Evolutionary conservation across 768 basidiomycete genomes (phyloP).

Genomic region (Imleria badia): DNA sequence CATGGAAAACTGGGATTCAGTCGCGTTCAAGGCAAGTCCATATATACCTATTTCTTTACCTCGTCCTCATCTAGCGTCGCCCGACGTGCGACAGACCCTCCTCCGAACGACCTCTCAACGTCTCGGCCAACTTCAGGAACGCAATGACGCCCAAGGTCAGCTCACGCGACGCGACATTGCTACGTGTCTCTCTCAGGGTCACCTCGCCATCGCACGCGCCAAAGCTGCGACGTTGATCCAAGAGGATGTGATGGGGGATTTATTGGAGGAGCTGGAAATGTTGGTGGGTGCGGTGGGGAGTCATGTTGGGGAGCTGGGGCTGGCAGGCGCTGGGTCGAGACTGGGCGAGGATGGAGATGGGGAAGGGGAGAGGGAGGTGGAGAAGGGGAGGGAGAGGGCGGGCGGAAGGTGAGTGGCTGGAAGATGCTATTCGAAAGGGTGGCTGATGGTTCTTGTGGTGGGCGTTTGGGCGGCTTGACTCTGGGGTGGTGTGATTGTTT

Average conservation of each 20-base stretch:
- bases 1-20: constrained; percentile 33
- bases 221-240: constrained; percentile 68
- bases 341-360: background rate
- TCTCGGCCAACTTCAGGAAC: constrained; percentile 68
- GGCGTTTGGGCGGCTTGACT: background rate
- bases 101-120: constrained; percentile 62
- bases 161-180: constrained; percentile 70
- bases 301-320: constrained; percentile 55
- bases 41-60: background rate
- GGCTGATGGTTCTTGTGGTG: constrained; percentile 1
- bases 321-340: constrained; percentile 1
- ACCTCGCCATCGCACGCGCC: constrained; percentile 62
- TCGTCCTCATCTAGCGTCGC: background rate
- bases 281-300: constrained; percentile 62
- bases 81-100: constrained; percentile 44
- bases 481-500: background rate
- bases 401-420: constrained; percentile 32
- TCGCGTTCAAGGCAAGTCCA: constrained; percentile 30
- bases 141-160: constrained; percentile 61
- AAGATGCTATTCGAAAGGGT: background rate
- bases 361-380: background rate
- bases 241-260: constrained; percentile 59
- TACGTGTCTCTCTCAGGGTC: constrained; percentile 58
- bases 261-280: constrained; percentile 67
- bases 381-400: constrained; percentile 11